Percentiles rank a stretch among this genome's conserved stretches.
phyloP scores from a whole-genome alignment of 2,329 filamentous ascomycete species.

The Aureobasidium sp. region DNA sequence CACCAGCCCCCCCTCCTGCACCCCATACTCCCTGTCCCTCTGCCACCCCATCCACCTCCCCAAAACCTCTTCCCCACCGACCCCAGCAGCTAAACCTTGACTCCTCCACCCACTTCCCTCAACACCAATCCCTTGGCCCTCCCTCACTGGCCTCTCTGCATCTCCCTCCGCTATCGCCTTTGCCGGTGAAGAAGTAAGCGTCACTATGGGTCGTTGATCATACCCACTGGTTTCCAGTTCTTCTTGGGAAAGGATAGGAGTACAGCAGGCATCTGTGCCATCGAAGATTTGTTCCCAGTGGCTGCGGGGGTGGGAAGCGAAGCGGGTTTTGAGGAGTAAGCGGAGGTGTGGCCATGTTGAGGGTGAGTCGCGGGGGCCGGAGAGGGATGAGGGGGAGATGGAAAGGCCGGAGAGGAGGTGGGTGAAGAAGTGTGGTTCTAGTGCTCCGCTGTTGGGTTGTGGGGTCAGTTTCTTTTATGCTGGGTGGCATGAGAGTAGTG shows the following conservation, averaged over 20 bases:
- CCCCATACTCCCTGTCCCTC: constrained; percentile 62
- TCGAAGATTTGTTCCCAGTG: constrained; percentile 88
- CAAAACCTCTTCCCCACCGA: constrained; percentile 65
- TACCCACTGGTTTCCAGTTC: constrained; percentile 62
- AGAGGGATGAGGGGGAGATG: constrained; percentile 42
- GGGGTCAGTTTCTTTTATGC: no score
- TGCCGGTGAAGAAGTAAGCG: constrained; percentile 62
- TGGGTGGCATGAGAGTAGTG: no score
- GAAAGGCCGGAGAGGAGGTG: constrained; percentile 61
- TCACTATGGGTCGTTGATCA: constrained; percentile 65
- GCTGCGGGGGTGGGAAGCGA: constrained; percentile 60
- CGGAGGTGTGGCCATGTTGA: no score
- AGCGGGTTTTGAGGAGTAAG: constrained; percentile 58
- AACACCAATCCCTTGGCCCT: constrained; percentile 59
- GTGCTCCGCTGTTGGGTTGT: constrained; percentile 56
- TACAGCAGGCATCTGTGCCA: constrained; percentile 84
- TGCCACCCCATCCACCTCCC: constrained; percentile 71
- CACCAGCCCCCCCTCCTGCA: constrained; percentile 56
- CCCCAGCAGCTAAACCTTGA: constrained; percentile 54
- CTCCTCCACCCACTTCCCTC: constrained; percentile 62
- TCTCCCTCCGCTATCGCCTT: constrained; percentile 51
- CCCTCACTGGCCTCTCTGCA: constrained; percentile 34
- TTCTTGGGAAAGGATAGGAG: constrained; percentile 70
- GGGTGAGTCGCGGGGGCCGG: no score
- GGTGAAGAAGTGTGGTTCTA: constrained; percentile 81